A percentile compares a stretch with the other conserved stretches of the same genome.
Conservation (phyloP, 805 yeast species). For the Lipomyces japonicus region DNA sequence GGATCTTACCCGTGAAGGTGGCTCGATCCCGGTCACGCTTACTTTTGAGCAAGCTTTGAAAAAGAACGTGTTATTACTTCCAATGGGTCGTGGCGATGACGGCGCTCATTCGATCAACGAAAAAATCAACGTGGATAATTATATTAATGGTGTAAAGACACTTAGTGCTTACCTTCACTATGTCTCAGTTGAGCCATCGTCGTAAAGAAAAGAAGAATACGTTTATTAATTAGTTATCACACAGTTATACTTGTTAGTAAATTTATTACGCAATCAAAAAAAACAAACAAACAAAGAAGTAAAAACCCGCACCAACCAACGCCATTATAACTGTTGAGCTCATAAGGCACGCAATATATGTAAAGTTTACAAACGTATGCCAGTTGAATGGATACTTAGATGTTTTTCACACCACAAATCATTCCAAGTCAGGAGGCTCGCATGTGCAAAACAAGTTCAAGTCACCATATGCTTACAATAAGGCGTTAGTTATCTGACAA, state of each 20-base stretch:
- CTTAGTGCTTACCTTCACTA: slow-evolving; percentile 91
- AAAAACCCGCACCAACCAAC: not conserved
- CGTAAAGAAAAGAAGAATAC: not conserved
- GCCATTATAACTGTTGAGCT: not conserved
- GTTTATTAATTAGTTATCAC: not conserved
- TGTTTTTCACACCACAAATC: no score
- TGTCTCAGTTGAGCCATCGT: slow-evolving; percentile 40
- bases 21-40: slow-evolving; percentile 94
- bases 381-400: not conserved
- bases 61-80: slow-evolving; percentile 81
- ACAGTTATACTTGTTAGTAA: not conserved
- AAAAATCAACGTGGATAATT: slow-evolving; percentile 83
- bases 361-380: not conserved
- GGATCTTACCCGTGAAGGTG: slow-evolving; percentile 98
- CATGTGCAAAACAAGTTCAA: slow-evolving; percentile 90
- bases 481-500: no score
- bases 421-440: slow-evolving; percentile 31
- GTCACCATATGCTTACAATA: slow-evolving; percentile 70
- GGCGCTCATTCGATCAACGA: slow-evolving; percentile 99
- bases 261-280: not conserved
- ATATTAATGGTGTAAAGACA: slow-evolving; percentile 89
- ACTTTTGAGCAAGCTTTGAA: slow-evolving; percentile 85
- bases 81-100: slow-evolving; percentile 98
- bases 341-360: not conserved
- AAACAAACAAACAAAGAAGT: not conserved